phyloP scores from a whole-genome alignment of 2,329 filamentous ascomycete genomes.

The Alternaria gansuensis region DNA sequence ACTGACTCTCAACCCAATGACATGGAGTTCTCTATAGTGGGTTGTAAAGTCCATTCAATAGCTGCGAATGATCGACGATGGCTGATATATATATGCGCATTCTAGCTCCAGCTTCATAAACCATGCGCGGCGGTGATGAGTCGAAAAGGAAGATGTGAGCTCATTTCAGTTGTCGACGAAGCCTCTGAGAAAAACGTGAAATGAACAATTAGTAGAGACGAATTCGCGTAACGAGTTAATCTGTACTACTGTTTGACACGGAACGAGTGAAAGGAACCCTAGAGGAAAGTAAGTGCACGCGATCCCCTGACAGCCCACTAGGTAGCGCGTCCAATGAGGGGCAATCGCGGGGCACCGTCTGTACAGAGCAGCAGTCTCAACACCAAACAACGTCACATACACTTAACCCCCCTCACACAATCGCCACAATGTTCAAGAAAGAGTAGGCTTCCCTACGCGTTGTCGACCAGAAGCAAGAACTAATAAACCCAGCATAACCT shows the following conservation, averaged over 20 bases:
- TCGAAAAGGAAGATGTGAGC: not conserved
- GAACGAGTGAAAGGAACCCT: not conserved
- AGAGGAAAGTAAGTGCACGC: slow-evolving; percentile 1
- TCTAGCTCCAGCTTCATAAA: not conserved
- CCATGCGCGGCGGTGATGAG: not conserved
- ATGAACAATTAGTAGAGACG: too few species aligned
- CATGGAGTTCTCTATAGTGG: not conserved
- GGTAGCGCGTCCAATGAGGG: slow-evolving; percentile 20
- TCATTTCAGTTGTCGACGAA: too few species aligned
- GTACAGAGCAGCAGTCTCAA: slow-evolving; percentile 16
- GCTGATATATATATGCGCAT: not conserved
- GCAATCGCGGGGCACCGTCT: slow-evolving; percentile 18
- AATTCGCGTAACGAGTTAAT: too few species aligned
- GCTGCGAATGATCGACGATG: not conserved
- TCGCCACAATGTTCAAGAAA: slow-evolving; percentile 50
- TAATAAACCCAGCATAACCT: slow-evolving; percentile 67
- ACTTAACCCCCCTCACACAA: slow-evolving; percentile 1
- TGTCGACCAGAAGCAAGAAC: not conserved
- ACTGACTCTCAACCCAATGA: not conserved
- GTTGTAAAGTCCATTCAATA: not conserved
- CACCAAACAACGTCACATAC: slow-evolving; percentile 8
- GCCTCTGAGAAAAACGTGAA: too few species aligned
- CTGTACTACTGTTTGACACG: not conserved
- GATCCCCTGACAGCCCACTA: slow-evolving; percentile 8
- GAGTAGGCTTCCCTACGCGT: slow-evolving; percentile 31